Conservation (phyloP, 306 rosid species). For the Bauhinia variegata region DNA sequence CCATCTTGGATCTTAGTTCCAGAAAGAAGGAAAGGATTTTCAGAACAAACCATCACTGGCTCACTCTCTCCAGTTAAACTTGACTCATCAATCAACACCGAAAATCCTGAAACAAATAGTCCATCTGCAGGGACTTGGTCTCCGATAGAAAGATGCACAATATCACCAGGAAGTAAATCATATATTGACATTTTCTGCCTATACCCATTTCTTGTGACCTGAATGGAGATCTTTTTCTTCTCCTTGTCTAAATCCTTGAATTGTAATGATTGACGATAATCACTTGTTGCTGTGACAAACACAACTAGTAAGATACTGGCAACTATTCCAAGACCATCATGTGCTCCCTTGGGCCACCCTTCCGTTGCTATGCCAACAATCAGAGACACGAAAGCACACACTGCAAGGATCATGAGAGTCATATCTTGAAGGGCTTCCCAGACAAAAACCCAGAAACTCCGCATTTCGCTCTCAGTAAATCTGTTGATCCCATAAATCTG, state of each 20-base stretch:
- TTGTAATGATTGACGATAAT: slow-evolving; percentile 89
- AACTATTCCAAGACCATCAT: slow-evolving; percentile 94
- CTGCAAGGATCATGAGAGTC: slow-evolving; percentile 95
- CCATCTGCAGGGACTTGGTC: slow-evolving; percentile 98
- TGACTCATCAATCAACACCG: slow-evolving; percentile 83
- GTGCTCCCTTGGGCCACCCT: slow-evolving; percentile 96
- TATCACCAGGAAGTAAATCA: slow-evolving; percentile 90
- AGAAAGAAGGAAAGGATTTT: slow-evolving; percentile 85
- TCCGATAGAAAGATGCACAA: slow-evolving; percentile 88
- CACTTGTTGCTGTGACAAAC: slow-evolving; percentile 92
- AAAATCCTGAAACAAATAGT: slow-evolving; percentile 82
- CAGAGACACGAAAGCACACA: slow-evolving; percentile 84
- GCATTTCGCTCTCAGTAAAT: slow-evolving; percentile 66
- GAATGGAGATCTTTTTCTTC: slow-evolving; percentile 85
- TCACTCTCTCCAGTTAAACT: slow-evolving; percentile 98
- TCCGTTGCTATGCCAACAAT: slow-evolving; percentile 81
- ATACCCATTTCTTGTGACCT: slow-evolving; percentile 83
- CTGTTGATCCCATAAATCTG: slow-evolving; percentile 75
- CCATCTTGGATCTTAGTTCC: slow-evolving; percentile 98
- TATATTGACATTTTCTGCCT: slow-evolving; percentile 95
- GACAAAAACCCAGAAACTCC: slow-evolving; percentile 84
- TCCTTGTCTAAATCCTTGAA: slow-evolving; percentile 97
- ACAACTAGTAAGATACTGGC: slow-evolving; percentile 95
- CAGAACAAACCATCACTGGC: slow-evolving; percentile 69
- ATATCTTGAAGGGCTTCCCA: slow-evolving; percentile 98